Conservation (phyloP, 331 rosid genomes). For the Telfairia occidentalis region DNA sequence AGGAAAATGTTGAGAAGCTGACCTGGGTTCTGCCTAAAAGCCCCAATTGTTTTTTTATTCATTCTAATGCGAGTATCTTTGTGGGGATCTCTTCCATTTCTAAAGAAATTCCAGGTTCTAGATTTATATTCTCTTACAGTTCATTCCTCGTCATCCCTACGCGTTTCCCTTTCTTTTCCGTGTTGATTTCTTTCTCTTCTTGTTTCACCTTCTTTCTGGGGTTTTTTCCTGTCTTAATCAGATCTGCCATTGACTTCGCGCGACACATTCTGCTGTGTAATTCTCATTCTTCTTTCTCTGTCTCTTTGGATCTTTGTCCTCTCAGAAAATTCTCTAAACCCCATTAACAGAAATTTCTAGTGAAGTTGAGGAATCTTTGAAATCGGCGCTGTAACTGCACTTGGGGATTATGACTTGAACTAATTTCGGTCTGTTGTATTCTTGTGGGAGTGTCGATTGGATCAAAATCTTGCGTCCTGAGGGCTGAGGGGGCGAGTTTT, state of each 20-base stretch:
- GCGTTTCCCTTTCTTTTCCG: constrained; percentile 39
- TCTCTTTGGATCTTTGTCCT: constrained; percentile 30
- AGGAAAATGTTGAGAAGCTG: neutral
- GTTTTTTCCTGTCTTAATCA: constrained; percentile 30
- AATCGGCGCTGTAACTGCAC: neutral
- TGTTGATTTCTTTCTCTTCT: constrained; percentile 26
- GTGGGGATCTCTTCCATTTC: constrained; percentile 13
- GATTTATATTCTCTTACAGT: constrained; percentile 57
- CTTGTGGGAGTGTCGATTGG: neutral
- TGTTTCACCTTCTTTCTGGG: constrained; percentile 8
- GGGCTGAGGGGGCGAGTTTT: constrained; percentile 13
- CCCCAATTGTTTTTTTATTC: neutral
- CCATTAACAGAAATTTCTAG: neutral
- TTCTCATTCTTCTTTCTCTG: constrained; percentile 21
- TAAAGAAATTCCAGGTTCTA: constrained; percentile 32
- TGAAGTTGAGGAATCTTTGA: neutral
- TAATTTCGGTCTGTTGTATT: neutral
- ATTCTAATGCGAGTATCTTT: constrained; percentile 15
- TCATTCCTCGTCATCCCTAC: constrained; percentile 61
- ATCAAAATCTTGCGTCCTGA: constrained; percentile 14
- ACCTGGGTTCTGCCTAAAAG: constrained; percentile 18
- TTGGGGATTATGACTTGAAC: neutral
- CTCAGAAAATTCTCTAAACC: constrained; percentile 9
- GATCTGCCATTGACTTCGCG: constrained; percentile 40
- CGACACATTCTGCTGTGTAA: constrained; percentile 47